phyloP scores from a whole-genome alignment of 345 rosid genomes.

The Dipteronia dyeriana region DNA sequence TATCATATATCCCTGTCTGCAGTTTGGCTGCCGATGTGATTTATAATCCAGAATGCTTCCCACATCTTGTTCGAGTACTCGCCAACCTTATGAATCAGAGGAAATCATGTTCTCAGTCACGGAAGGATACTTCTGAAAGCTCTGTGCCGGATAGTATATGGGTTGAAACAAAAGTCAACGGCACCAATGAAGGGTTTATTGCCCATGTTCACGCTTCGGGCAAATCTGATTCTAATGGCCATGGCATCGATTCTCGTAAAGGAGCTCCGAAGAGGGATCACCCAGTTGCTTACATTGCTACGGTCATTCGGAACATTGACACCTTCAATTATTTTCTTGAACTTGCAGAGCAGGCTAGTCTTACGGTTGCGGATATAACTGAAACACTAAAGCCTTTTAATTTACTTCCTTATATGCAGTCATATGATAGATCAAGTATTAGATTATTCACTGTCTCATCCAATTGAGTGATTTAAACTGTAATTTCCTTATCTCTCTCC shows the following conservation, averaged over 20 bases:
- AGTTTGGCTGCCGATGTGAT: constrained; percentile 87
- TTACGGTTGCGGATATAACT: constrained; percentile 51
- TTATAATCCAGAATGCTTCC: constrained; percentile 73
- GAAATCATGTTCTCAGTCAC: constrained; percentile 15
- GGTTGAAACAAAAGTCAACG: constrained; percentile 4
- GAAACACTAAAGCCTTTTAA: constrained; percentile 40
- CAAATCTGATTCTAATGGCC: constrained; percentile 4
- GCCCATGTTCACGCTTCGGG: not conserved
- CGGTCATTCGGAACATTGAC: constrained; percentile 66
- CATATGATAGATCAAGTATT: constrained; percentile 56
- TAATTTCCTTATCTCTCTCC: not conserved
- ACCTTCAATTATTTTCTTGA: constrained; percentile 62
- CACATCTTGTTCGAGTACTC: constrained; percentile 62
- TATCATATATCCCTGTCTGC: constrained; percentile 14
- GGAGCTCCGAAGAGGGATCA: constrained; percentile 20
- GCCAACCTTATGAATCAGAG: constrained; percentile 47
- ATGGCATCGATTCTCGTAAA: not conserved
- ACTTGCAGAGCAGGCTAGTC: constrained; percentile 51
- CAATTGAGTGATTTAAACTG: constrained; percentile 22
- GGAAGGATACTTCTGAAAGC: constrained; percentile 14
- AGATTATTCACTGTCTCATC: constrained; percentile 47
- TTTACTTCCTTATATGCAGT: constrained; percentile 66
- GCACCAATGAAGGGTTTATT: constrained; percentile 15
- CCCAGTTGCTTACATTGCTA: constrained; percentile 65
- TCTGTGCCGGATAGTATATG: not conserved